These are phyloP conservation scores for Boletus fagicola DNA, from an alignment of 768 basidiomycete species.

Conservation along the genomic window DNA sequence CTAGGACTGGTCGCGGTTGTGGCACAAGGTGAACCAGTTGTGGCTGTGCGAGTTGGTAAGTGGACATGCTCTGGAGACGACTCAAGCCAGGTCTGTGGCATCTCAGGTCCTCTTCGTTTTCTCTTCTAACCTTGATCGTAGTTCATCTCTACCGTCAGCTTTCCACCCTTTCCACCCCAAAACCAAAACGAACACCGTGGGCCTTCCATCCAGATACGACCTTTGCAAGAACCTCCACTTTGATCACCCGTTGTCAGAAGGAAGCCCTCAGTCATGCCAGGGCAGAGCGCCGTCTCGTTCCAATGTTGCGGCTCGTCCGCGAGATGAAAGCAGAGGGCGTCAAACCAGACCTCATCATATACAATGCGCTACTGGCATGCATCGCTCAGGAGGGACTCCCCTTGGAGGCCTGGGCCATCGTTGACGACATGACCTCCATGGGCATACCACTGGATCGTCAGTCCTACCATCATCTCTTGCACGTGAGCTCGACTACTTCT, in stretches of 20 bases:
- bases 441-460: constrained; percentile 48
- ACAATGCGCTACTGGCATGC: constrained; percentile 54
- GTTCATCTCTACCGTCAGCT: neutral
- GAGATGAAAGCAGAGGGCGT: constrained; percentile 59
- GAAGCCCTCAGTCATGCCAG: constrained; percentile 35
- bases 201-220: constrained; percentile 25
- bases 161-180: neutral
- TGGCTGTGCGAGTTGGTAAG: constrained; percentile 24
- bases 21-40: constrained; percentile 18
- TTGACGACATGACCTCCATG: constrained; percentile 63
- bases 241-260: constrained; percentile 33
- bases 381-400: constrained; percentile 43
- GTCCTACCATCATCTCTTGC: constrained; percentile 59
- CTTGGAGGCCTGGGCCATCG: constrained; percentile 59
- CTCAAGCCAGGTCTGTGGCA: neutral
- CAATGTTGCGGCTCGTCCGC: constrained; percentile 44
- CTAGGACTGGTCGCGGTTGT: constrained; percentile 5
- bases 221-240: constrained; percentile 26
- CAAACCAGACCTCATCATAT: constrained; percentile 53
- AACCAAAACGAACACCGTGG: constrained; percentile 24
- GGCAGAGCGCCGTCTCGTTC: constrained; percentile 35
- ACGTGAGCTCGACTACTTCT: constrained; percentile 40
- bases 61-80: constrained; percentile 10
- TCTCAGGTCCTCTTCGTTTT: neutral
- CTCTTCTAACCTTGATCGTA: neutral